phyloP scores from a whole-genome alignment of 495 filamentous ascomycete species.

The Opeltia flavorubescens region DNA sequence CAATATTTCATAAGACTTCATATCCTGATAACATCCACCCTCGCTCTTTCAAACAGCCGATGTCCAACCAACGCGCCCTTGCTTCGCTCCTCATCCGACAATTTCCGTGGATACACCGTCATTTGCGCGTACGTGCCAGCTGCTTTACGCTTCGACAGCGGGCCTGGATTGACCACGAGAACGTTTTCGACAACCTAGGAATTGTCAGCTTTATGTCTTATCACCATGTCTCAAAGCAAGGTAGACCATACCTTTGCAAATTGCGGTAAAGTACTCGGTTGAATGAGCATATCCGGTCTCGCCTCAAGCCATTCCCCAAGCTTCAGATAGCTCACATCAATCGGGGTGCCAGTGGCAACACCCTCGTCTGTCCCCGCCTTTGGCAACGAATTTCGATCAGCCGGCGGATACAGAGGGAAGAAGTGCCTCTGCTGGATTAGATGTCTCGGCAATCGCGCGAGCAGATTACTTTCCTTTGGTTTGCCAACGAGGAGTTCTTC shows the following conservation, averaged over 20 bases:
- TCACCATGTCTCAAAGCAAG: too few species aligned
- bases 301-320: constrained; percentile 80
- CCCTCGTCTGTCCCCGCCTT: constrained; percentile 43
- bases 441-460: constrained; percentile 54
- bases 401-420: constrained; percentile 75
- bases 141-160: constrained; percentile 65
- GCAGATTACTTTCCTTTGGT: constrained; percentile 38
- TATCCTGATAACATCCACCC: constrained; percentile 74
- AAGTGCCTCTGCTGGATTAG: constrained; percentile 81
- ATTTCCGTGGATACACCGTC: constrained; percentile 46
- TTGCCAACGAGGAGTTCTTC: constrained; percentile 55
- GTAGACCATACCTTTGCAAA: constrained; percentile 63
- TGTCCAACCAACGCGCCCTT: constrained; percentile 48
- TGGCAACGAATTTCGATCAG: constrained; percentile 48
- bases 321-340: constrained; percentile 78
- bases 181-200: constrained; percentile 70
- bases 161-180: constrained; percentile 75
- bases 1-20: too few species aligned
- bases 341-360: constrained; percentile 51
- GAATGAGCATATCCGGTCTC: constrained; percentile 69
- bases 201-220: constrained; percentile 5
- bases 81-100: constrained; percentile 31
- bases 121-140: constrained; percentile 72
- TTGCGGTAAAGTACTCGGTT: constrained; percentile 68
- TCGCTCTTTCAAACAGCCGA: constrained; percentile 64